A percentile compares a stretch with the other conserved stretches of the same genome.
phyloP scores from a whole-genome alignment of 225 moss, liverwort and hornwort species.

The Bryum argenteum region DNA sequence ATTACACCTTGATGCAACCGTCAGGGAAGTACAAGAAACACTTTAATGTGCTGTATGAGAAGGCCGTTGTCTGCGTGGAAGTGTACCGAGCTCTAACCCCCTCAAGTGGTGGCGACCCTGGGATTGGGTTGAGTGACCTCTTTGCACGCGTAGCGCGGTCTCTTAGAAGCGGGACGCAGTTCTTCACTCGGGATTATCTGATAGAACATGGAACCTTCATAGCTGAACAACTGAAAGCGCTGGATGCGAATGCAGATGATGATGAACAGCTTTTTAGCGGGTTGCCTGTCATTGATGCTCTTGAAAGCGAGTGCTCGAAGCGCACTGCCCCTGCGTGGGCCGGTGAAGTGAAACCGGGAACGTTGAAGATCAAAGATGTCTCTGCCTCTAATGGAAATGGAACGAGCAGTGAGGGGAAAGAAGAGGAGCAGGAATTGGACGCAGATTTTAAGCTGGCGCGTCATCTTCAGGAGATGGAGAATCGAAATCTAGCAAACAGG shows the following conservation, averaged over 20 bases:
- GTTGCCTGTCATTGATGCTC: slow-evolving; percentile 66
- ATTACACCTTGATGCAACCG: slow-evolving; percentile 70
- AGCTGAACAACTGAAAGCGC: slow-evolving; percentile 60
- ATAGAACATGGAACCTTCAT: slow-evolving; percentile 63
- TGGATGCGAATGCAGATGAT: slow-evolving; percentile 73
- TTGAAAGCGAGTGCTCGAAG: slow-evolving; percentile 58
- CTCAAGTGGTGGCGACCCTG: slow-evolving; percentile 71
- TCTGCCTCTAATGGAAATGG: slow-evolving; percentile 23
- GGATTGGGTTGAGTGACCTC: slow-evolving; percentile 60
- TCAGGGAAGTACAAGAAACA: slow-evolving; percentile 71
- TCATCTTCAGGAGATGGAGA: slow-evolving; percentile 82
- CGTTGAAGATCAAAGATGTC: slow-evolving; percentile 53
- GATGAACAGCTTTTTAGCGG: slow-evolving; percentile 87
- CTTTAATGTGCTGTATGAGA: slow-evolving; percentile 61
- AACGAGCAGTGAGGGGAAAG: slow-evolving; percentile 19
- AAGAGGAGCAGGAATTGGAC: slow-evolving; percentile 42
- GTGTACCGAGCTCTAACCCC: slow-evolving; percentile 66
- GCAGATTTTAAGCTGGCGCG: slow-evolving; percentile 80
- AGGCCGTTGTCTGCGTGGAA: slow-evolving; percentile 77
- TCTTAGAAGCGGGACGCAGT: slow-evolving; percentile 55
- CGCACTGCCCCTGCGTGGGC: slow-evolving; percentile 18
- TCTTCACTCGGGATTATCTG: slow-evolving; percentile 76
- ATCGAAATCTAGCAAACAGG: slow-evolving; percentile 56
- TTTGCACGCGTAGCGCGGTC: slow-evolving; percentile 64
- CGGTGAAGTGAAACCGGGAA: slow-evolving; percentile 31